Evolutionary conservation across 1,284 basidiomycete genomes (phyloP), one percentile per base, ranked within the genome.

Genomic region (Coriolopsis trogii): DNA sequence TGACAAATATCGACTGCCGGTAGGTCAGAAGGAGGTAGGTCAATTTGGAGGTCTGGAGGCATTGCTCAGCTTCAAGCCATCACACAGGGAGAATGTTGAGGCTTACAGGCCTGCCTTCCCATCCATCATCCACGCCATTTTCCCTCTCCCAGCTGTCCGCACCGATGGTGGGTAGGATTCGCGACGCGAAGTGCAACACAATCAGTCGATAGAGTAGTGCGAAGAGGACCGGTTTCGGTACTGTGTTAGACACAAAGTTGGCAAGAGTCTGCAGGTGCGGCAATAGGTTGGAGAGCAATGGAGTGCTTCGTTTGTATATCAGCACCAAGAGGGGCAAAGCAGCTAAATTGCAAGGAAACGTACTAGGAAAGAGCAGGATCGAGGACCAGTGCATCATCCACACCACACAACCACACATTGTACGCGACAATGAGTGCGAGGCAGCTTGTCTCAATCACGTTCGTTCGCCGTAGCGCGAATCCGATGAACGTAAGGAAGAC

Each of bases 401-500:
- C 83, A 10, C 89, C 89, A 63, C 89, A 90, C 33, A 91, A 75
- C 89, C 88, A 92, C 37, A 91, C 79, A 59, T 90, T 92, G 68
- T 91, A 95, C 13, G 91, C 90, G 29, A 95, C 80, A 67, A 94
- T 92, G 37, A 95, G 76, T 3, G 92, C 87, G 36, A 96, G 81
- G 38, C 91, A 85, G 13, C 88, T 87, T 3, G 94, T 94, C 69
- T 98, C 95, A 52, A 98, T 89, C 36, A 96, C 90, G 63, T 95
- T 97, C 40, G 95, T 97, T 44, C 93, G 81, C 49, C 93, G 82
- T 53, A 95, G 70, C 10, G 83, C 84, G 69, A 98, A 96, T 5
- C 93, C 93, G 58, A 98, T 96, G 58, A 92, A 79, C 2, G 91
- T 93, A 31, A 98, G 79, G 73, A 98, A 98, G 39, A 95, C 67